Conservation (phyloP, 2,329 filamentous ascomycete genomes). For the Hirsutella minnesotensis region DNA sequence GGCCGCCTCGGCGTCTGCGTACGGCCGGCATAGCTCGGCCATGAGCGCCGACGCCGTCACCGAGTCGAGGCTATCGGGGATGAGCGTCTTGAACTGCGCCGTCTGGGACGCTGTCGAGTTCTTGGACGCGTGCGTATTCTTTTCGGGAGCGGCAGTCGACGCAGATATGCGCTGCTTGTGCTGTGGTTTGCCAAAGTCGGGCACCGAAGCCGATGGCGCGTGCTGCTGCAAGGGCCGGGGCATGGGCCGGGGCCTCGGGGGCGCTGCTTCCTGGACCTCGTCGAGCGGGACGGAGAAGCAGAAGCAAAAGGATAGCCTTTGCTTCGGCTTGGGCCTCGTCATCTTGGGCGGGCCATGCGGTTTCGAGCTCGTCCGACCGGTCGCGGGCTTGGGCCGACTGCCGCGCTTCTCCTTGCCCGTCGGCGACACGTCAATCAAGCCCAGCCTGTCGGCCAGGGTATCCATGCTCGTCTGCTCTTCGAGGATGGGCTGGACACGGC, state of each 20-base stretch:
- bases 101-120: constrained; percentile 20
- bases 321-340: constrained; percentile 14
- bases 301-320: constrained; percentile 32
- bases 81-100: constrained; percentile 34
- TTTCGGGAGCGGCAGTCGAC: constrained; percentile 15
- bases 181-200: constrained; percentile 1
- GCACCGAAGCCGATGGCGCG: constrained; percentile 11
- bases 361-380: constrained; percentile 4
- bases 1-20: constrained; percentile 53
- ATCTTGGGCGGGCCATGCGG: constrained; percentile 13
- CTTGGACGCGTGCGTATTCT: constrained; percentile 16
- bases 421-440: constrained; percentile 52
- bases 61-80: constrained; percentile 55
- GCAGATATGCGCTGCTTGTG: constrained; percentile 1
- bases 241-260: constrained; percentile 27
- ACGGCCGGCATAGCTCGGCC: constrained; percentile 63
- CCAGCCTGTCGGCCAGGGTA: constrained; percentile 69
- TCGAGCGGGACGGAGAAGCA: constrained; percentile 40
- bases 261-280: constrained; percentile 25
- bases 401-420: constrained; percentile 4
- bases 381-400: constrained; percentile 10
- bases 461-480: constrained; percentile 70
- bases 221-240: constrained; percentile 31
- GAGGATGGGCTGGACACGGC: constrained; percentile 36
- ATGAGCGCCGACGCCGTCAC: constrained; percentile 59